Evolutionary conservation across 768 basidiomycete genomes (phyloP), one percentile per base, ranked within the genome.

Genomic region (Strobilomyces confusus): DNA sequence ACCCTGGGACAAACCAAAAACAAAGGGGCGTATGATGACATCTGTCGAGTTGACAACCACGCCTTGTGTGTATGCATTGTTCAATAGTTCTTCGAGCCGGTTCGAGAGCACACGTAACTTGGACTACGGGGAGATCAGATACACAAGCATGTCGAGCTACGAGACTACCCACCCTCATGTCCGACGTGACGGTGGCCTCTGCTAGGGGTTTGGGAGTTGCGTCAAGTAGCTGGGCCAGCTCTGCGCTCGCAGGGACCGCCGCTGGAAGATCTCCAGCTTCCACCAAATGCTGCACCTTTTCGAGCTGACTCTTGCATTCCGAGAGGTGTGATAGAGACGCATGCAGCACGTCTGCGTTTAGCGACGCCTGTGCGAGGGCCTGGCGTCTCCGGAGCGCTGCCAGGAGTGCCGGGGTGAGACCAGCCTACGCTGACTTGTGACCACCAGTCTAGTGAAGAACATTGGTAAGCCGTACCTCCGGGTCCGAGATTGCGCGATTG

Each of bases 41-140:
- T 77, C 75, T 15, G 73, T 74, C 4, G 79, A 69, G 23, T 77
- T 75, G 26, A 87, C 65, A 3, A 74, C 62, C 23, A 91, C 67
- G 61, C 84, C 77, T 60, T 82, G 77, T 20, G 79, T 68, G 62
- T 82, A 90, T 3, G 84, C 85, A 44, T 88, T 82, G 58, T 76
- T 80, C 22, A 92, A 74, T 60, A 89, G 83, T 55, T 91, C 90
- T 63, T 89, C 83, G 8, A 81, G 69, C 34, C 80, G 79, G 51
- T 85, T 81, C 61, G 76, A 75, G 23, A 77, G 67, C 9, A 80
- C 76, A 54, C 76, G 77, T 53, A 82, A 77, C 58, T 73, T 80
- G 46, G 72, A 75, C 89, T 92, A 58, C 7, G 17, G 9, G 5
- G 19, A 15, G 50, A 19, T 61, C 17, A 59, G 48, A 47, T n/a